Conservation (phyloP, 2,329 filamentous ascomycete genomes). For the Paraphaeosphaeria minitans region DNA sequence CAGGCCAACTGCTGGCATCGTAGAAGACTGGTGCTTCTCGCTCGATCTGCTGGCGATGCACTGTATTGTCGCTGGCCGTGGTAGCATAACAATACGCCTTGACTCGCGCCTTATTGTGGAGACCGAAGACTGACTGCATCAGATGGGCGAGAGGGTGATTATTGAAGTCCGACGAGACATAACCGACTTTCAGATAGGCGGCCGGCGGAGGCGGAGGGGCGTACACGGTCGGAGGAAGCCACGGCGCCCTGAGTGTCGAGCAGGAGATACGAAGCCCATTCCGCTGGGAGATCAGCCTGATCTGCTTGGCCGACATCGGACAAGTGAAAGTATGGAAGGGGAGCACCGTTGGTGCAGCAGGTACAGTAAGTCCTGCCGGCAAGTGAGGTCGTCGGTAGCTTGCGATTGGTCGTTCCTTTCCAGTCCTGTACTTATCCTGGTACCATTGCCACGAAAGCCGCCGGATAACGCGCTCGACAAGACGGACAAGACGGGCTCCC, state of each 20-base stretch:
- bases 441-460: slow-evolving; percentile 86
- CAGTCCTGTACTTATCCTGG: slow-evolving; percentile 72
- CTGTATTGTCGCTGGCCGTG: slow-evolving; percentile 84
- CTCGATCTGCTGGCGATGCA: slow-evolving; percentile 92
- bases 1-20: slow-evolving; percentile 84
- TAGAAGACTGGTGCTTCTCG: slow-evolving; percentile 87
- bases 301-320: slow-evolving; percentile 86
- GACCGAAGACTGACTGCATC: slow-evolving; percentile 98
- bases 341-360: slow-evolving; percentile 88
- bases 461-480: slow-evolving; percentile 83
- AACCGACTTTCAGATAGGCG: slow-evolving; percentile 88
- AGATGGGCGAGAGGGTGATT: slow-evolving; percentile 95
- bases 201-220: slow-evolving; percentile 82
- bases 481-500: slow-evolving; percentile 79
- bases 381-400: slow-evolving; percentile 75
- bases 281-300: slow-evolving; percentile 91
- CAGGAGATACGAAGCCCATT: slow-evolving; percentile 93
- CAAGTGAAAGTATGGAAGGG: slow-evolving; percentile 99
- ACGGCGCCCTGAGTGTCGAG: slow-evolving; percentile 82
- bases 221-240: slow-evolving; percentile 82
- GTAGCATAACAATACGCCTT: slow-evolving; percentile 96
- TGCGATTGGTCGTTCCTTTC: slow-evolving; percentile 60
- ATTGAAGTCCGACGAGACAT: slow-evolving; percentile 98
- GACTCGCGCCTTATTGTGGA: slow-evolving; percentile 75
- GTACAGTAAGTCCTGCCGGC: slow-evolving; percentile 74